phyloP scores from a whole-genome alignment of 331 rosid genomes.

The Acacia concinna region DNA sequence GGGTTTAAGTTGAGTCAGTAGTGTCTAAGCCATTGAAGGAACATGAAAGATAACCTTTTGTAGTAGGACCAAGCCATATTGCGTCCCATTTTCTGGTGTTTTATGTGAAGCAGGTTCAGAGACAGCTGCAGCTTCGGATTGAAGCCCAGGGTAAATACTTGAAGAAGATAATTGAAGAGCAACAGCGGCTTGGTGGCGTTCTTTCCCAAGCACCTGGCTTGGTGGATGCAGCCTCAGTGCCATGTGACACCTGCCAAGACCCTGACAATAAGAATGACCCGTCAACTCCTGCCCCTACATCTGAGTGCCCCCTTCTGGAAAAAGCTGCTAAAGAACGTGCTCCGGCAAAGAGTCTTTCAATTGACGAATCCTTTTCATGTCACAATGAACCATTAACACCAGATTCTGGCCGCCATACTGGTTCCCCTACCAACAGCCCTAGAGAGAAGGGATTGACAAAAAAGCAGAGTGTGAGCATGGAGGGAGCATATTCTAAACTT shows the following conservation, averaged over 20 bases:
- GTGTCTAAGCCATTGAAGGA: neutral
- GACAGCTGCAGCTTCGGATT: slow-evolving; percentile 79
- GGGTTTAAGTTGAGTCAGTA: neutral
- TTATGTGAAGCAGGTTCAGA: slow-evolving; percentile 64
- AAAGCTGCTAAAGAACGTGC: slow-evolving; percentile 52
- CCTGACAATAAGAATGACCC: slow-evolving; percentile 61
- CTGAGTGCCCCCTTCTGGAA: slow-evolving; percentile 63
- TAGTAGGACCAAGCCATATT: neutral
- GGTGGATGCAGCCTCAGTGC: slow-evolving; percentile 34
- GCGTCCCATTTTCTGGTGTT: neutral
- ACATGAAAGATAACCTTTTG: neutral
- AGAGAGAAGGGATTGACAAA: slow-evolving; percentile 43
- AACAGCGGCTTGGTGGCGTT: slow-evolving; percentile 69
- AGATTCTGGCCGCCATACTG: slow-evolving; percentile 62
- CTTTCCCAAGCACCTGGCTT: slow-evolving; percentile 51
- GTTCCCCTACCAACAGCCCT: slow-evolving; percentile 53
- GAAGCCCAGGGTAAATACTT: slow-evolving; percentile 88
- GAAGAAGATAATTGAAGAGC: slow-evolving; percentile 90
- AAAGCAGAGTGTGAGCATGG: slow-evolving; percentile 49
- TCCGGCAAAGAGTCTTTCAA: slow-evolving; percentile 60
- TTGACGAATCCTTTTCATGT: slow-evolving; percentile 69
- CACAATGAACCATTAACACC: slow-evolving; percentile 74
- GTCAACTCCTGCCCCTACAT: slow-evolving; percentile 78
- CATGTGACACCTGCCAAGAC: slow-evolving; percentile 44
- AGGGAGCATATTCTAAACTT: slow-evolving; percentile 48